These are phyloP conservation scores for Alloteropsis semialata DNA, from an alignment of 176 grass and related monocot genomes.

Conservation along the genomic window DNA sequence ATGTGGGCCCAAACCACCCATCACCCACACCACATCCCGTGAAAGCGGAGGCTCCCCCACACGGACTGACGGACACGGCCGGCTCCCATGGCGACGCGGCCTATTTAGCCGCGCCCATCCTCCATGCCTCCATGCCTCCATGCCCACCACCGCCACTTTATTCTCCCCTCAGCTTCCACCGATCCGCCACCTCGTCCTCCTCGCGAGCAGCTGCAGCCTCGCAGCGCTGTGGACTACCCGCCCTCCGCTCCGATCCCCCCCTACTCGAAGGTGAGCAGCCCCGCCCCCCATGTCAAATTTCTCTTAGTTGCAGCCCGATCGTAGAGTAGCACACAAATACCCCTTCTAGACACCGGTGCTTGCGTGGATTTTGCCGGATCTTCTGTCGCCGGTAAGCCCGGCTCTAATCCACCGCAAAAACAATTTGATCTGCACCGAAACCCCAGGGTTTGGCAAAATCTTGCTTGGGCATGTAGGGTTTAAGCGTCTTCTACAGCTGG, in stretches of 20 bases:
- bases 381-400: not conserved
- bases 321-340: not conserved
- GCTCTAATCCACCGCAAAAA: not conserved
- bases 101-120: constrained; percentile 37
- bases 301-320: not conserved
- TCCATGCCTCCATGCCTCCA: not conserved
- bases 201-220: not conserved
- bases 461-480: not conserved
- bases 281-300: not conserved
- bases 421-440: not conserved
- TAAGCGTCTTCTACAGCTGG: not conserved
- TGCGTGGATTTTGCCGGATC: constrained; percentile 7
- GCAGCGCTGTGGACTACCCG: constrained; percentile 1
- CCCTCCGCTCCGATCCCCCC: constrained; percentile 11
- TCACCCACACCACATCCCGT: not conserved
- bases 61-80: not conserved
- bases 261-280: constrained; percentile 51
- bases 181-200: not conserved
- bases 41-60: not conserved
- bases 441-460: too few relatives aligned
- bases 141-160: not conserved
- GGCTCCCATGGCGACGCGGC: not conserved
- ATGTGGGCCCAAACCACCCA: not conserved
- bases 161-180: not conserved
- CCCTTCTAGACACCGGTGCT: not conserved